phyloP scores from a whole-genome alignment of 2,329 filamentous ascomycete genomes.

The Parasarocladium wereldwijsianum region DNA sequence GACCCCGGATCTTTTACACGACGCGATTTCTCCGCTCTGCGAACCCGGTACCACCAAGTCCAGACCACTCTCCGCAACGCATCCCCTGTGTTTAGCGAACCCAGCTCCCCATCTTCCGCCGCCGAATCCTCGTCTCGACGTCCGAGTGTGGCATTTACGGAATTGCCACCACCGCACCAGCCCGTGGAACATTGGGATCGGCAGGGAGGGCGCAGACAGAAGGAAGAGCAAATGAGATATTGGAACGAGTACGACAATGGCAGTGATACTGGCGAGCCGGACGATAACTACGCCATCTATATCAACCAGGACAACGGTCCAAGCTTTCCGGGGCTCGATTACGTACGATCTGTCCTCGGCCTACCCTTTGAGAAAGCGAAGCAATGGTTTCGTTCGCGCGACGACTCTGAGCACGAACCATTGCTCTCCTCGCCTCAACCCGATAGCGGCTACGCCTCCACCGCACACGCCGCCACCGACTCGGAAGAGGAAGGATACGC shows the following conservation, averaged over 20 bases:
- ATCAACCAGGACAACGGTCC: constrained; percentile 51
- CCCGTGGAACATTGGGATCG: not conserved
- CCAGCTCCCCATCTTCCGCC: constrained; percentile 21
- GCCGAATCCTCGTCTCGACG: too few relatives aligned
- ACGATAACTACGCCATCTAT: constrained; percentile 57
- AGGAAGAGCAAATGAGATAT: constrained; percentile 32
- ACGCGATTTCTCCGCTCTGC: constrained; percentile 43
- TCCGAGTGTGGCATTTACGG: too few relatives aligned
- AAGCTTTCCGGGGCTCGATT: constrained; percentile 48
- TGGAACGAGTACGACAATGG: constrained; percentile 85
- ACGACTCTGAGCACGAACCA: constrained; percentile 13
- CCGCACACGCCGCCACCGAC: constrained; percentile 17
- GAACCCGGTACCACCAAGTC: constrained; percentile 34
- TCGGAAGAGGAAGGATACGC: constrained; percentile 35
- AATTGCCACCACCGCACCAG: constrained; percentile 2
- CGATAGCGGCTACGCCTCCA: constrained; percentile 17
- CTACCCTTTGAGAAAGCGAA: constrained; percentile 35
- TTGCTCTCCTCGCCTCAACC: constrained; percentile 12
- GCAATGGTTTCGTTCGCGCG: constrained; percentile 27
- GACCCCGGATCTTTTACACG: constrained; percentile 59
- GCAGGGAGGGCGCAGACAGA: constrained; percentile 5
- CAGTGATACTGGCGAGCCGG: constrained; percentile 47
- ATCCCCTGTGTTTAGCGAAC: constrained; percentile 23
- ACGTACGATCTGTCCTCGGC: constrained; percentile 37
- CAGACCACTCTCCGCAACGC: constrained; percentile 30